Percentiles rank a stretch among this genome's conserved stretches.
Conservation (phyloP, 352 stramenopile genomes). For the Phytophthora pinifolia region DNA sequence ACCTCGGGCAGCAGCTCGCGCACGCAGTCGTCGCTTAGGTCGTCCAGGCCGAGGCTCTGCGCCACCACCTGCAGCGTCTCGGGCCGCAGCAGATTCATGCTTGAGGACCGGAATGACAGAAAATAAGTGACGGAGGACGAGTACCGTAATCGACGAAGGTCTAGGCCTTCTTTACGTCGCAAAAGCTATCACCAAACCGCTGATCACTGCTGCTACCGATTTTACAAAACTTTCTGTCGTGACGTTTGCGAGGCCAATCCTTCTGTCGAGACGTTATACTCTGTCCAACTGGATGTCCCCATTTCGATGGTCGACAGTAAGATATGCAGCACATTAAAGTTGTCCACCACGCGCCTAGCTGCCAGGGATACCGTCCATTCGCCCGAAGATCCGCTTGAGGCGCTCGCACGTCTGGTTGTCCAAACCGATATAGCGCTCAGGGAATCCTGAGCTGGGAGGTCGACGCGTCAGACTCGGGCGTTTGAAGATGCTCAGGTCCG, state of each 20-base stretch:
- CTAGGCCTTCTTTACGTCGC: too few relatives aligned
- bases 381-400: constrained; percentile 74
- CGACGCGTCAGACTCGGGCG: constrained; percentile 52
- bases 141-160: too few relatives aligned
- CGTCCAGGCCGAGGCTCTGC: constrained; percentile 73
- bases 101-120: constrained; percentile 15
- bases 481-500: constrained; percentile 82
- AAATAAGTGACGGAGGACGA: background rate
- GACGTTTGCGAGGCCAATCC: background rate
- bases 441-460: constrained; percentile 53
- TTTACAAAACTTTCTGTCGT: too few relatives aligned
- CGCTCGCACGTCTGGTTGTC: constrained; percentile 76
- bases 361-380: constrained; percentile 41
- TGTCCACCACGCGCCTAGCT: constrained; percentile 1
- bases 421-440: constrained; percentile 77
- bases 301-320: constrained; percentile 1
- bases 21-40: constrained; percentile 67
- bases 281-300: background rate
- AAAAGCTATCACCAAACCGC: too few relatives aligned
- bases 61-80: constrained; percentile 74
- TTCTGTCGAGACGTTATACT: constrained; percentile 3
- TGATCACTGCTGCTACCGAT: too few relatives aligned
- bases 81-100: constrained; percentile 75
- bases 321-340: too few relatives aligned
- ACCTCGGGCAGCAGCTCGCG: constrained; percentile 72